phyloP scores from a whole-genome alignment of 306 rosid species.

The Cucurbita pepo region DNA sequence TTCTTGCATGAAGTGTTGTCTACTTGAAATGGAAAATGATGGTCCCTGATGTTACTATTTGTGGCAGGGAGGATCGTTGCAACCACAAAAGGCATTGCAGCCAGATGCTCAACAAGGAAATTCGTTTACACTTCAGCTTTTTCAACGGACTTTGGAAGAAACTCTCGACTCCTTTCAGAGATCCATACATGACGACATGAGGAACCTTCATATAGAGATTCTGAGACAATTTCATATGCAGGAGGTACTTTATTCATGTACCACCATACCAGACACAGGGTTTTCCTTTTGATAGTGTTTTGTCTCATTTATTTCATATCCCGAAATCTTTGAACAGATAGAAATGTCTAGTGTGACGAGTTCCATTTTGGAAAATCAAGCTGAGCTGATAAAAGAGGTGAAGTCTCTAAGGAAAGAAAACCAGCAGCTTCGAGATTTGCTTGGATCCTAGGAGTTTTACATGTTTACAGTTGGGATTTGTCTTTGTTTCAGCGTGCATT shows the following conservation, averaged over 20 bases:
- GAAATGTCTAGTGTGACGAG: slow-evolving; percentile 48
- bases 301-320: slow-evolving; percentile 1
- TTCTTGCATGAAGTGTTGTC: background rate
- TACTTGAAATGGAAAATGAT: background rate
- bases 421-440: slow-evolving; percentile 80
- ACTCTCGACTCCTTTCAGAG: slow-evolving; percentile 73
- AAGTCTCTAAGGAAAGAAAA: slow-evolving; percentile 74
- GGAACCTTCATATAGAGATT: slow-evolving; percentile 92
- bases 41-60: slow-evolving; percentile 1
- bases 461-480: background rate
- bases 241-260: slow-evolving; percentile 43
- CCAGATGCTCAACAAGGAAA: slow-evolving; percentile 62
- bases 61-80: slow-evolving; percentile 50
- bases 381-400: slow-evolving; percentile 75
- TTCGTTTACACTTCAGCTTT: slow-evolving; percentile 84
- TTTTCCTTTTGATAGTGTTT: background rate
- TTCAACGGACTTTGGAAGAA: slow-evolving; percentile 82
- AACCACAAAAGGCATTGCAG: slow-evolving; percentile 39
- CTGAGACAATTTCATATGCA: slow-evolving; percentile 90
- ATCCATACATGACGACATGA: slow-evolving; percentile 77
- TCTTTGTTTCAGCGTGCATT: background rate
- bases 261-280: background rate
- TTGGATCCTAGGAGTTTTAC: slow-evolving; percentile 28
- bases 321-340: slow-evolving; percentile 29
- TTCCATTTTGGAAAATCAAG: slow-evolving; percentile 69